phyloP scores from a whole-genome alignment of 2,329 filamentous ascomycete species.

The Sphaerulina populicola region DNA sequence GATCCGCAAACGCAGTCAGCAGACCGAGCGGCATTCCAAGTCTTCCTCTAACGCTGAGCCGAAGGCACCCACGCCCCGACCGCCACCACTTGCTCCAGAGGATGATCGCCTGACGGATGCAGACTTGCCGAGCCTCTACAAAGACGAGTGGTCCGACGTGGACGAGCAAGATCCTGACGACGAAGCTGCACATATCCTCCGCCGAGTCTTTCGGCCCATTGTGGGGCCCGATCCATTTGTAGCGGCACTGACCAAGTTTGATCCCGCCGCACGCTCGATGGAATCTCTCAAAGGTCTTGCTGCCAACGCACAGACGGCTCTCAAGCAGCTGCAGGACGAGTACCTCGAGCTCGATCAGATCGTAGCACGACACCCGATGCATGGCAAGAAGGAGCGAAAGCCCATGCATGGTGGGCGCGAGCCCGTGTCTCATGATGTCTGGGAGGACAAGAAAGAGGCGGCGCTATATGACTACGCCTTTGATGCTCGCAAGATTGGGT shows the following conservation, averaged over 20 bases:
- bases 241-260: constrained; percentile 37
- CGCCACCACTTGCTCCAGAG: constrained; percentile 26
- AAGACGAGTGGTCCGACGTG: constrained; percentile 18
- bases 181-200: constrained; percentile 37
- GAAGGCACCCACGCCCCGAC: constrained; percentile 29
- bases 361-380: constrained; percentile 38
- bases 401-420: constrained; percentile 42
- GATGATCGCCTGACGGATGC: constrained; percentile 29
- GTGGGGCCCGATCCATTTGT: constrained; percentile 38
- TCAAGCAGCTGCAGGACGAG: constrained; percentile 52
- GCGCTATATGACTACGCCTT: constrained; percentile 53
- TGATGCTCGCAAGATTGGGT: constrained; percentile 45
- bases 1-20: constrained; percentile 12
- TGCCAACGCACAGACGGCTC: constrained; percentile 45
- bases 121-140: constrained; percentile 28
- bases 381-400: constrained; percentile 46
- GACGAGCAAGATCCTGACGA: constrained; percentile 25
- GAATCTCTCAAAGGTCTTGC: constrained; percentile 51
- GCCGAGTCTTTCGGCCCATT: constrained; percentile 37
- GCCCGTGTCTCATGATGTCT: constrained; percentile 42
- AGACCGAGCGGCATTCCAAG: constrained; percentile 11
- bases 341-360: constrained; percentile 49
- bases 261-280: constrained; percentile 38
- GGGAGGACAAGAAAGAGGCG: constrained; percentile 54
- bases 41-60: constrained; percentile 17